These are phyloP conservation scores for Ambrosiella xylebori DNA, from an alignment of 2,329 filamentous ascomycete species.

Conservation along the genomic window DNA sequence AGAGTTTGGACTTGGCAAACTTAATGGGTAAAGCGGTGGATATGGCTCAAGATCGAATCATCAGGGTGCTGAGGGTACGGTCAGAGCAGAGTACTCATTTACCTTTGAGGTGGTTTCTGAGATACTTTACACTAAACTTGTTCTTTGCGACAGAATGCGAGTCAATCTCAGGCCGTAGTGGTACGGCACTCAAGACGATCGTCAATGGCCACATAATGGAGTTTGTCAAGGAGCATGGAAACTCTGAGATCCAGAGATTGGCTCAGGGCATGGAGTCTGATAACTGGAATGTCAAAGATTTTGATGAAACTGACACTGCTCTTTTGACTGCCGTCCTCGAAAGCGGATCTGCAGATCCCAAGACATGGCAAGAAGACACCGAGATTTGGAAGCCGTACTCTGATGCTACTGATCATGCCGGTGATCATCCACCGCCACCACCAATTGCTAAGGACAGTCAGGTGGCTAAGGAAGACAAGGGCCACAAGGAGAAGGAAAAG, in stretches of 20 bases:
- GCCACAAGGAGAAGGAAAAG: conserved; percentile 44
- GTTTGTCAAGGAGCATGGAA: conserved; percentile 55
- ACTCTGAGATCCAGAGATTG: conserved; percentile 55
- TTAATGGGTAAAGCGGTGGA: conserved; percentile 67
- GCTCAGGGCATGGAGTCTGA: conserved; percentile 65
- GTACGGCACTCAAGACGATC: conserved; percentile 57
- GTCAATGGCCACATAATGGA: conserved; percentile 71
- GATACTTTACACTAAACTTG: conserved; percentile 68
- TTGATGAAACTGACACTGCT: conserved; percentile 41
- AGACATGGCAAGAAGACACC: conserved; percentile 45
- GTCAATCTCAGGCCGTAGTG: conserved; percentile 62
- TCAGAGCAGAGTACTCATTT: conserved; percentile 55
- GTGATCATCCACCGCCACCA: conserved; percentile 19
- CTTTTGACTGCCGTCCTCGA: conserved; percentile 49
- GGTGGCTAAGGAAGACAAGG: conserved; percentile 24
- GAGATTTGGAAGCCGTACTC: conserved; percentile 37
- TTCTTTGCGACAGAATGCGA: conserved; percentile 79
- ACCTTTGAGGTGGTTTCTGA: conserved; percentile 52
- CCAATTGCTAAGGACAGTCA: conserved; percentile 33
- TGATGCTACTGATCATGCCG: conserved; percentile 22
- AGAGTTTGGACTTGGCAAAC: conserved; percentile 59
- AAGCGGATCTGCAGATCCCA: conserved; percentile 52
- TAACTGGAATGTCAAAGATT: conserved; percentile 64
- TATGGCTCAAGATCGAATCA: conserved; percentile 58
- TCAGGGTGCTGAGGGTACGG: conserved; percentile 60